Conservation (phyloP, 805 yeast species). For the Gaillardinia entomophila region DNA sequence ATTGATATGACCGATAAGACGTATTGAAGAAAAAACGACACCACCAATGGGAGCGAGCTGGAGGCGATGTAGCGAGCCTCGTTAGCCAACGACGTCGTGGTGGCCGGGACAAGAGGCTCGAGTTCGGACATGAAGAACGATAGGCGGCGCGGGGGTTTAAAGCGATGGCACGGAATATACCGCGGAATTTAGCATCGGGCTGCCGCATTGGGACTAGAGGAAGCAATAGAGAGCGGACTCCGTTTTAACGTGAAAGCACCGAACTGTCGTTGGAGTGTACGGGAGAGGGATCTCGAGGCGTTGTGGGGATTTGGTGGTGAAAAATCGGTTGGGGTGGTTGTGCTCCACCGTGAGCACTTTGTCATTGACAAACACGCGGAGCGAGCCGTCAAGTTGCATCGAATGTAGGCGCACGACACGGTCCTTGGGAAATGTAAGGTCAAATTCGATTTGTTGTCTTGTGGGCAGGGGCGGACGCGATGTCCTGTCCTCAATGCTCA, state of each 20-base stretch:
- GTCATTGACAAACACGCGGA: neutral
- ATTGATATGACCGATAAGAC: slow-evolving; percentile 16
- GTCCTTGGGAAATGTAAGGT: neutral
- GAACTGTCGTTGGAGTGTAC: too few species aligned
- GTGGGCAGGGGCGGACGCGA: neutral
- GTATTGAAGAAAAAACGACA: slow-evolving; percentile 21
- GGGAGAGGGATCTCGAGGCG: neutral
- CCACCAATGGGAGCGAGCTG: slow-evolving; percentile 16
- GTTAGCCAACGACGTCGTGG: neutral
- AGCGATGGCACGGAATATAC: too few species aligned
- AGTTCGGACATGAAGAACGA: too few species aligned
- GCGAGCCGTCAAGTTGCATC: neutral
- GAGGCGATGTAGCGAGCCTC: slow-evolving; percentile 9
- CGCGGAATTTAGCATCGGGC: neutral
- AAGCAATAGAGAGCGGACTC: neutral
- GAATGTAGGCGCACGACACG: neutral
- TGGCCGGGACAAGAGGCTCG: too few species aligned
- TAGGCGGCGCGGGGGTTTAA: too few species aligned
- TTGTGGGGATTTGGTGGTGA: neutral
- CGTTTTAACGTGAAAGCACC: too few species aligned
- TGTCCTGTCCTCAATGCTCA: too few species aligned
- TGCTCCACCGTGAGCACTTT: neutral
- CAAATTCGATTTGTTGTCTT: neutral
- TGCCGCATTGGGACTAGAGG: neutral
- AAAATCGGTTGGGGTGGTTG: neutral